Evolutionary conservation across 495 filamentous ascomycete genomes (phyloP).

Genomic region (Chlorociboria aeruginascens): DNA sequence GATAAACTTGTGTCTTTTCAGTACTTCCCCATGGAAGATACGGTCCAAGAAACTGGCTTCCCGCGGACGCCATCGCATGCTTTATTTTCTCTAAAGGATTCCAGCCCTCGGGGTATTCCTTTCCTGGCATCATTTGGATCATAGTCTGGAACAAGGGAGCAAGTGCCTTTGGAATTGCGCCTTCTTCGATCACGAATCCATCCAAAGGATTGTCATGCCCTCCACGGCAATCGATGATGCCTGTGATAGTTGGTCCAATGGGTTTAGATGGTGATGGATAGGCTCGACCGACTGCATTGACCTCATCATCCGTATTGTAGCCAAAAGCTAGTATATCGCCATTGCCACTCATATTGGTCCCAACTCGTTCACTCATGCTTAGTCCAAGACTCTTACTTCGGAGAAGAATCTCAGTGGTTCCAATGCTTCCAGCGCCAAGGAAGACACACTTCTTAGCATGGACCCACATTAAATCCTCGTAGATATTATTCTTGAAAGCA

Average conservation of each 20-base stretch:
- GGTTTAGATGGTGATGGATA: slow-evolving; percentile 36
- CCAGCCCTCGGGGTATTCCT: slow-evolving; percentile 28
- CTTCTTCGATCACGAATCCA: slow-evolving; percentile 56
- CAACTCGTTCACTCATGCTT: slow-evolving; percentile 42
- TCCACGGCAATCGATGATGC: slow-evolving; percentile 49
- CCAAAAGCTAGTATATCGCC: slow-evolving; percentile 56
- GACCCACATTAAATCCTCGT: slow-evolving; percentile 58
- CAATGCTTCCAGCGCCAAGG: slow-evolving; percentile 48
- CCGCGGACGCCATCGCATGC: slow-evolving; percentile 33
- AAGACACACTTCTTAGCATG: slow-evolving; percentile 48
- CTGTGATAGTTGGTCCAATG: slow-evolving; percentile 52
- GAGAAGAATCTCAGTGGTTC: slow-evolving; percentile 55
- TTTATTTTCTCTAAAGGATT: slow-evolving; percentile 28
- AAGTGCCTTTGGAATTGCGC: slow-evolving; percentile 46
- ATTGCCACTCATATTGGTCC: slow-evolving; percentile 55
- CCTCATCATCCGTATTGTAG: slow-evolving; percentile 43
- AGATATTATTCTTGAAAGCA: slow-evolving; percentile 41
- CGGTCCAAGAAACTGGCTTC: slow-evolving; percentile 42
- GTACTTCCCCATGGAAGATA: slow-evolving; percentile 42
- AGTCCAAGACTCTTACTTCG: slow-evolving; percentile 49
- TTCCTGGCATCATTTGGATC: slow-evolving; percentile 43
- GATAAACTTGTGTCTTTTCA: slow-evolving; percentile 49
- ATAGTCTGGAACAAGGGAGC: slow-evolving; percentile 43
- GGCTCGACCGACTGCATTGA: slow-evolving; percentile 43
- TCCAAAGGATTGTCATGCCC: slow-evolving; percentile 41